Conservation (phyloP, 305 asterid genomes). For the Withania somnifera region DNA sequence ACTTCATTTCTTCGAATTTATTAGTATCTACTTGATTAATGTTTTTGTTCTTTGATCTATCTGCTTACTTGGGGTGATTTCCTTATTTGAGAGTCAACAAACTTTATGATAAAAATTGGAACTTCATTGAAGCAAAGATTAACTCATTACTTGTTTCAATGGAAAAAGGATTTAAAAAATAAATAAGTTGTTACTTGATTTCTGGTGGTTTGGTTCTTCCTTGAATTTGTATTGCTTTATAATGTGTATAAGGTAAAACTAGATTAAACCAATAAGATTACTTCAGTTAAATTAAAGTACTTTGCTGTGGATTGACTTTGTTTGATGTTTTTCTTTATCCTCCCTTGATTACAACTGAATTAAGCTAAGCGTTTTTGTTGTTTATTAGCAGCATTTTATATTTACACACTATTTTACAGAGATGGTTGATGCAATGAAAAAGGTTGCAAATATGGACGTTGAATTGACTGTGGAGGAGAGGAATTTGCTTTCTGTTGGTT, state of each 20-base stretch:
- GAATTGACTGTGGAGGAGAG: constrained; percentile 79
- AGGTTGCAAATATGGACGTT: constrained; percentile 57
- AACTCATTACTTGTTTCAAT: background rate
- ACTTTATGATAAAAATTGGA: background rate
- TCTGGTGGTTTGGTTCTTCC: background rate
- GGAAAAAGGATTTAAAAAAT: no score
- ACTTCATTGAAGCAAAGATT: background rate
- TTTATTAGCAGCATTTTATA: background rate
- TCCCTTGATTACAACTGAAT: background rate
- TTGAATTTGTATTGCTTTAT: background rate
- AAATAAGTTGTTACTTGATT: background rate
- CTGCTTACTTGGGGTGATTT: background rate
- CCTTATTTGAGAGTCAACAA: background rate
- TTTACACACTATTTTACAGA: constrained; percentile 18
- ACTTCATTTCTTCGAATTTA: background rate
- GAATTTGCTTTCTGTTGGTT: constrained; percentile 75
- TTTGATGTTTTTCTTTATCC: background rate
- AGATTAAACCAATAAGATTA: background rate
- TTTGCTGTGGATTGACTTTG: background rate
- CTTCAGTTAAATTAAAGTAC: background rate
- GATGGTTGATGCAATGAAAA: constrained; percentile 86
- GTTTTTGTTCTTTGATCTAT: background rate
- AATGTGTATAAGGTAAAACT: background rate
- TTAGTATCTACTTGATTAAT: background rate
- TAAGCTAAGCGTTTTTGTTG: background rate